Base-by-base conservation (phyloP, 352 stramenopile genomes). In the Pythium apleroticum region DNA sequence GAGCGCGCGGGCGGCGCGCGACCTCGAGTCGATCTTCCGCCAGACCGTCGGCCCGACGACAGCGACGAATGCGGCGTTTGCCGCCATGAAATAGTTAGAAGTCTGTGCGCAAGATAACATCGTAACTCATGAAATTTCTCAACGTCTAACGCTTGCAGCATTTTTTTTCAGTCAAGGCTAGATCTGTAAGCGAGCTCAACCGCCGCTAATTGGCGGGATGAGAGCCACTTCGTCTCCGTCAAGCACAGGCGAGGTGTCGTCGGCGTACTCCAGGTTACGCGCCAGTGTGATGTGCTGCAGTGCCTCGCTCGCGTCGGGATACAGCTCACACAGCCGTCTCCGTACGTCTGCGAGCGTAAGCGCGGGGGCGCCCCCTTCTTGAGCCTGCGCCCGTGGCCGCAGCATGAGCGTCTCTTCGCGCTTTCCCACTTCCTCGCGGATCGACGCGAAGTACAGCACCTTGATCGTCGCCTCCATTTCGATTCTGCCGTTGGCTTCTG, bases 361-460 rank as follows among this genome's bases (percentile, higher is more conserved):
- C 10, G n/a, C 46, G 2, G 48, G 28, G 20, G 1, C 25, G 8
- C 46, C 20, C 15, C 6, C 46, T 24, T 27, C 39, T 12, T 25
- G 41, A 53, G 37, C 30, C 33, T 9, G 0, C 9, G 43, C 12
- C 9, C 14, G 48, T 25, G 24, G 52, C 19, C 25, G 27, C 10
- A 92, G 55, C 45, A 22, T 56, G 41, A 92, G 19, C 22, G 69
- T 69, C 63, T 94, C 84, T 59, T 94, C 84, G n/a, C 84, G 86
- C 46, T 79, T 66, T 9, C 84, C 86, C 61, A 93, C 66, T 33
- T 79, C 75, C 74, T 94, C 86, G 9, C 84, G 77, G 61, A 78
- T 81, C 48, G 84, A 86, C 55, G 86, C 86, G 64, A 94, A 94
- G 80, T 88, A 94, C 24, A 94, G 77, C 75, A 92, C 80, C 53